phyloP scores from a whole-genome alignment of 495 filamentous ascomycete genomes.

The Penicillium waksmanii region DNA sequence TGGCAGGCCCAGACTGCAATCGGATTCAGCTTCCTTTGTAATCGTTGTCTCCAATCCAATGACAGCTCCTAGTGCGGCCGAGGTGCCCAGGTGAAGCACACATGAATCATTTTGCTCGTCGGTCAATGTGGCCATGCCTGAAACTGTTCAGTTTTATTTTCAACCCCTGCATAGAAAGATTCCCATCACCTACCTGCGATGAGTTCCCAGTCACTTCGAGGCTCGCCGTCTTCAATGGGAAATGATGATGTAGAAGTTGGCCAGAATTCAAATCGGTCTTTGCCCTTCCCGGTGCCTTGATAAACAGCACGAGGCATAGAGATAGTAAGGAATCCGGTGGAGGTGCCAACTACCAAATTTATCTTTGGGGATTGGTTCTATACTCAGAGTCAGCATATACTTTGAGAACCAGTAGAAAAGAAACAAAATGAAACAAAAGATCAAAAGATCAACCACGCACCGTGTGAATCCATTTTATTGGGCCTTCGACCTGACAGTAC shows the following conservation, averaged over 20 bases:
- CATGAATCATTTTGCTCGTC: slow-evolving; percentile 18
- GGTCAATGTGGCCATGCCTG: slow-evolving; percentile 33
- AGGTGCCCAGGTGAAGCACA: slow-evolving; percentile 36
- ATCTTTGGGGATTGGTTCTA: slow-evolving; percentile 26
- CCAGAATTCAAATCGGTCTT: slow-evolving; percentile 12
- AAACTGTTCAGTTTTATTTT: slow-evolving; percentile 14
- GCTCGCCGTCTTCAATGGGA: slow-evolving; percentile 10
- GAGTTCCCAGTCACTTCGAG: slow-evolving; percentile 30
- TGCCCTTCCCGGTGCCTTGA: slow-evolving; percentile 7
- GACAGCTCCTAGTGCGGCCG: slow-evolving; percentile 28
- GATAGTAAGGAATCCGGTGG: slow-evolving; percentile 29
- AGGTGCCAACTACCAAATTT: slow-evolving; percentile 27
- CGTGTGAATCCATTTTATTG: slow-evolving; percentile 38
- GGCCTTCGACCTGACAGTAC: slow-evolving; percentile 34
- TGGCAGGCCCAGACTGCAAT: slow-evolving; percentile 10
- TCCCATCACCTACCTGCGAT: slow-evolving; percentile 33
- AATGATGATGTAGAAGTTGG: slow-evolving; percentile 25
- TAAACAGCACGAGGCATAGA: slow-evolving; percentile 26
- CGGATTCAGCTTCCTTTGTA: slow-evolving; percentile 11
- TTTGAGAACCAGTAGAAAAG: background rate
- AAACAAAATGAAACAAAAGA: background rate
- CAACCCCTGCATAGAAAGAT: background rate
- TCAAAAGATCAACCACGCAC: slow-evolving; percentile 26
- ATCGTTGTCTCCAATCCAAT: background rate
- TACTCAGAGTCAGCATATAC: background rate